Evolutionary conservation across 805 yeast genomes (phyloP).

Genomic region (Lachancea lanzarotensis): DNA sequence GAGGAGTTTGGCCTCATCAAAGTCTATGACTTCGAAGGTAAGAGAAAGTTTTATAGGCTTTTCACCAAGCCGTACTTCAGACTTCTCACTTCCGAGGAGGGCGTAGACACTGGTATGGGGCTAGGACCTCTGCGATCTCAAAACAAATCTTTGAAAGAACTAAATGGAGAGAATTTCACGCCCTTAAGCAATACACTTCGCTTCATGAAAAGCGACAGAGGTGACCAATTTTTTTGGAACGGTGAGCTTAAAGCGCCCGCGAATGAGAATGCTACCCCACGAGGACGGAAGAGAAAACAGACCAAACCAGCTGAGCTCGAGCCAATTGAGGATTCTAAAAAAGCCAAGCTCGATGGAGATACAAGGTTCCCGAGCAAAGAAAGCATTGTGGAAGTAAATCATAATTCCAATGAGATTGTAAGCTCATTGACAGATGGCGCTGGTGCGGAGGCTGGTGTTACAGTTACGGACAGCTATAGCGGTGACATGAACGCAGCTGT

Average conservation of each 20-base stretch:
- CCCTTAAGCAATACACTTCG: slow-evolving; percentile 28
- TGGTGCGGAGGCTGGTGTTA: not conserved
- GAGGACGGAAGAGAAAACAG: slow-evolving; percentile 10
- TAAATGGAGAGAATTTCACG: slow-evolving; percentile 22
- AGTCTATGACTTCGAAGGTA: slow-evolving; percentile 67
- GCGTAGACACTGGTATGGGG: not conserved
- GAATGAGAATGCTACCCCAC: slow-evolving; percentile 10
- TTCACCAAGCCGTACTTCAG: slow-evolving; percentile 41
- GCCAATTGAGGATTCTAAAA: not conserved
- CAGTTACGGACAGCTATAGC: not conserved
- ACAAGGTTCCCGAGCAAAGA: slow-evolving; percentile 16
- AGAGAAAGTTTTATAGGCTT: slow-evolving; percentile 64
- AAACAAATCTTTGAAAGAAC: slow-evolving; percentile 10
- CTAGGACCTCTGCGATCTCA: slow-evolving; percentile 6
- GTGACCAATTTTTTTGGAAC: slow-evolving; percentile 30
- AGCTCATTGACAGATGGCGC: not conserved
- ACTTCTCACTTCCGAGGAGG: slow-evolving; percentile 13
- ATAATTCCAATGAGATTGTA: not conserved
- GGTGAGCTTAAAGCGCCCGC: slow-evolving; percentile 24
- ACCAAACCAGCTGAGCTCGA: not conserved
- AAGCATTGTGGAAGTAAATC: not conserved
- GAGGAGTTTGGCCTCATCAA: slow-evolving; percentile 42
- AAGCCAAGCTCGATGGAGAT: slow-evolving; percentile 11
- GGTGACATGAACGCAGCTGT: slow-evolving; percentile 2
- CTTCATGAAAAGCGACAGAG: slow-evolving; percentile 15